Conservation (phyloP, 306 rosid species). For the Pterocarpus santalinus region DNA sequence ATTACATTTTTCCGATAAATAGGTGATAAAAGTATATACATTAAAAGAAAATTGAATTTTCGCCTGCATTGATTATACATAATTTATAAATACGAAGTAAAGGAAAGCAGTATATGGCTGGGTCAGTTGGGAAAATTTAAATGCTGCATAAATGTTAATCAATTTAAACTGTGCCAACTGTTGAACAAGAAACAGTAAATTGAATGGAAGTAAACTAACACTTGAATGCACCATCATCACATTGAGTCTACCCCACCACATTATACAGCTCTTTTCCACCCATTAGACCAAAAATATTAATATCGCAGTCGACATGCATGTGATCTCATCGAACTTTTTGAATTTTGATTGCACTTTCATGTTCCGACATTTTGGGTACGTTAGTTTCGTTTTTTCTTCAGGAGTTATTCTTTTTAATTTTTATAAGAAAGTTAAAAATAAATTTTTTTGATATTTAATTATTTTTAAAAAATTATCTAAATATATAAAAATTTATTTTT, state of each 20-base stretch:
- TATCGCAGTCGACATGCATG: constrained; percentile 43
- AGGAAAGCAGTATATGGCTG: neutral
- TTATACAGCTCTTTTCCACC: constrained; percentile 33
- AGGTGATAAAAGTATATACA: neutral
- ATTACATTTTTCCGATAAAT: too few relatives aligned
- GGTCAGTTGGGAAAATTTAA: neutral
- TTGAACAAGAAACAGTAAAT: constrained; percentile 33
- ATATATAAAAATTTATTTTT: neutral
- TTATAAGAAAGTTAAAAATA: too few relatives aligned
- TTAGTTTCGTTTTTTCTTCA: too few relatives aligned
- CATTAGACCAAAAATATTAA: constrained; percentile 15
- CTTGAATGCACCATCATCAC: constrained; percentile 13
- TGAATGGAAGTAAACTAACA: constrained; percentile 9
- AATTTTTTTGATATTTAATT: too few relatives aligned
- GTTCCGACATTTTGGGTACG: neutral
- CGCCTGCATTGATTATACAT: neutral
- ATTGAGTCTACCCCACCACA: constrained; percentile 28
- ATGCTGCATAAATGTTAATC: constrained; percentile 32
- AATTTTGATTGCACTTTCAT: constrained; percentile 41
- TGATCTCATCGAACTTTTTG: constrained; percentile 46
- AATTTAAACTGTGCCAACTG: constrained; percentile 18
- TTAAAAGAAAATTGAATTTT: neutral
- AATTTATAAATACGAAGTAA: neutral
- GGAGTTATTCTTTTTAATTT: too few relatives aligned
- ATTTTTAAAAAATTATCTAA: too few relatives aligned